phyloP scores from a whole-genome alignment of 176 grass and related monocot species.

The Dactylis glomerata region DNA sequence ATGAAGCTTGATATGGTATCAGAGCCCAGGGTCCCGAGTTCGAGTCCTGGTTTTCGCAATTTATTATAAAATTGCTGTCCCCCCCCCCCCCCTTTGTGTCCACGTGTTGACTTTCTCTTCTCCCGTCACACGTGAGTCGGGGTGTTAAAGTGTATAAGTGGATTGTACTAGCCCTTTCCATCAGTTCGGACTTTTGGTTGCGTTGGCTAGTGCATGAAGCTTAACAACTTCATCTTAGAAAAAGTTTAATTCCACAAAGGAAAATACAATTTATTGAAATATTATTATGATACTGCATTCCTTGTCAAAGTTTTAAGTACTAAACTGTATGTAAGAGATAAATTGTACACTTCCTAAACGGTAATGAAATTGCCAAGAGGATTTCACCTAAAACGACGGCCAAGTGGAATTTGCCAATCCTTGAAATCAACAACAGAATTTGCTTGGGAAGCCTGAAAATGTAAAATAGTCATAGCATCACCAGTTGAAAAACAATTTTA shows the following conservation, averaged over 20 bases:
- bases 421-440: slow-evolving; percentile 77
- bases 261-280: background rate
- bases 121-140: no score
- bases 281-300: background rate
- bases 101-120: no score
- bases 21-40: no score
- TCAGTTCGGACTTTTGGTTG: no score
- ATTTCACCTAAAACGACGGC: slow-evolving; percentile 62
- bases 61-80: no score
- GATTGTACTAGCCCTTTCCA: no score
- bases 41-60: no score
- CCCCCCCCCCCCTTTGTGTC: no score
- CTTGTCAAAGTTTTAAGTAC: background rate
- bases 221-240: background rate
- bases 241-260: background rate
- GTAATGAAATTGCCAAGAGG: background rate
- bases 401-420: slow-evolving; percentile 83
- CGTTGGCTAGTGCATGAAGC: no score
- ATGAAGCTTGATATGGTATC: no score
- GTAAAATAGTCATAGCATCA: background rate
- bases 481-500: background rate
- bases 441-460: slow-evolving; percentile 55
- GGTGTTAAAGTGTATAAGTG: no score
- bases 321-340: background rate
- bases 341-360: slow-evolving; percentile 11